A percentile compares a stretch with the other conserved stretches of the same genome.
phyloP scores from a whole-genome alignment of 805 yeast genomes.

The Zygosaccharomyces rouxii region DNA sequence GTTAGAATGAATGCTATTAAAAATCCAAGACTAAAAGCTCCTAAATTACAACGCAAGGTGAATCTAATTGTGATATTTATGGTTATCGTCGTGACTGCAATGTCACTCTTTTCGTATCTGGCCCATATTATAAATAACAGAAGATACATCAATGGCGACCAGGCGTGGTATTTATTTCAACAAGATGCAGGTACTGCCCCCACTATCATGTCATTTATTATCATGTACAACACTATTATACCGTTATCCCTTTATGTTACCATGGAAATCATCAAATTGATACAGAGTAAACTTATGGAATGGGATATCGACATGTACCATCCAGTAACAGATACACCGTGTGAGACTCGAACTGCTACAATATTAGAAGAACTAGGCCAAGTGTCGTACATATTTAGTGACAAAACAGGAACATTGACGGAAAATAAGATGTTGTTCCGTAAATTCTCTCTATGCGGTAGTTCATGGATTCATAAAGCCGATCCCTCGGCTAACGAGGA shows the following conservation, averaged over 20 bases:
- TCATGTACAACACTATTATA: conserved; percentile 95
- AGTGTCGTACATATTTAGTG: conserved; percentile 90
- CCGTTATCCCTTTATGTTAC: conserved; percentile 94
- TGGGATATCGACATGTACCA: conserved; percentile 96
- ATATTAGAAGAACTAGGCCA: conserved; percentile 96
- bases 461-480: conserved; percentile 81
- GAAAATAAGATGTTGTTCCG: conserved; percentile 92
- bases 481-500: neutral
- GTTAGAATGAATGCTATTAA: conserved; percentile 91
- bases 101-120: conserved; percentile 78
- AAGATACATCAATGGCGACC: conserved; percentile 35
- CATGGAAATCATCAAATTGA: conserved; percentile 89
- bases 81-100: conserved; percentile 72
- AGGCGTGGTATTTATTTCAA: conserved; percentile 68
- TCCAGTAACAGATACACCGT: conserved; percentile 76
- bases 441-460: conserved; percentile 81
- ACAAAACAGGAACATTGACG: conserved; percentile 95
- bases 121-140: conserved; percentile 59
- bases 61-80: conserved; percentile 80
- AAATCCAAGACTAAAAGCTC: conserved; percentile 88
- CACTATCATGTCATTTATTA: conserved; percentile 90
- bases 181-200: conserved; percentile 82
- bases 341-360: conserved; percentile 92
- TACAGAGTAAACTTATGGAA: conserved; percentile 76
- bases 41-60: conserved; percentile 78